These are phyloP conservation scores for Taphrina betulina DNA, from an alignment of 1,139 yeast species.

Conservation along the genomic window DNA sequence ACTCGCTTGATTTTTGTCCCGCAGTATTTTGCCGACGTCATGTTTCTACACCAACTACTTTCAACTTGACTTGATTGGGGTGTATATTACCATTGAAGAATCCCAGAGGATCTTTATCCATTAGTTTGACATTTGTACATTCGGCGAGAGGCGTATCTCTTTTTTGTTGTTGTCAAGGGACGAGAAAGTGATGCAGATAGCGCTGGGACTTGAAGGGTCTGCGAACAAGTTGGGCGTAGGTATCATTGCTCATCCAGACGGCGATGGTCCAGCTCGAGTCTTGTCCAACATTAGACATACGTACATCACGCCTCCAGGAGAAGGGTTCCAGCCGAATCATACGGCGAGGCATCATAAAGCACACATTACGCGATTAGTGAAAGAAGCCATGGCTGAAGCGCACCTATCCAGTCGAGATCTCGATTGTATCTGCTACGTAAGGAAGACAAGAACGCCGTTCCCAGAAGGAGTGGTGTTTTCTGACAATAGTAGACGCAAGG, in stretches of 20 bases:
- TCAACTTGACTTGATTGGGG: no score
- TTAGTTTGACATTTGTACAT: no score
- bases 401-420: constrained; percentile 55
- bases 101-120: no score
- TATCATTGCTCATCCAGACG: constrained; percentile 62
- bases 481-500: constrained; percentile 63
- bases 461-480: neutral
- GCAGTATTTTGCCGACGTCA: no score
- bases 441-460: neutral
- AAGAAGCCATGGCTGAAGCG: constrained; percentile 65
- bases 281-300: constrained; percentile 90
- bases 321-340: constrained; percentile 93
- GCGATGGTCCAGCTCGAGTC: constrained; percentile 63
- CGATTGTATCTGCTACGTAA: constrained; percentile 80
- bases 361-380: constrained; percentile 85
- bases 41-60: no score
- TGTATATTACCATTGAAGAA: no score
- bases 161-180: no score
- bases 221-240: constrained; percentile 97
- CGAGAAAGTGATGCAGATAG: constrained; percentile 51
- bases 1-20: no score
- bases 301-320: constrained; percentile 94
- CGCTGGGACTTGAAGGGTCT: constrained; percentile 92
- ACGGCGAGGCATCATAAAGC: constrained; percentile 95
- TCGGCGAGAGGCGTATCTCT: no score